phyloP scores from a whole-genome alignment of 1,139 yeast species.

The Kodamaea anthophila region DNA sequence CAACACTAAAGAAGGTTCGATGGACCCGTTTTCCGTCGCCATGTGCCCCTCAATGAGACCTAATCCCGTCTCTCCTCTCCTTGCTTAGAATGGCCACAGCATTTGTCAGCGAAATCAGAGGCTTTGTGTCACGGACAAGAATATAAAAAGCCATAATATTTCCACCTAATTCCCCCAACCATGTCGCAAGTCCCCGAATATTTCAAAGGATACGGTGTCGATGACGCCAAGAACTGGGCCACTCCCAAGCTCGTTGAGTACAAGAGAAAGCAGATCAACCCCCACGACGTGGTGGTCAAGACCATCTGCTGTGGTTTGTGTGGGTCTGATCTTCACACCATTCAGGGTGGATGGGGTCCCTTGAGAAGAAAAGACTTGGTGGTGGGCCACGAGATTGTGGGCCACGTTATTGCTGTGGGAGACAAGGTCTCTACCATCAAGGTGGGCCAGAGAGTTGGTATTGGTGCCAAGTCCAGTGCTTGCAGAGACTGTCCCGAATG shows the following conservation, averaged over 20 bases:
- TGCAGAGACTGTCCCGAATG: slow-evolving; percentile 49
- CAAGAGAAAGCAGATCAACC: slow-evolving; percentile 31
- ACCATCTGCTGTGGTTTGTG: slow-evolving; percentile 54
- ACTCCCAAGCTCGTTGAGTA: slow-evolving; percentile 37
- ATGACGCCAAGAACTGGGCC: slow-evolving; percentile 33
- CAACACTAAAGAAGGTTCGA: too few species aligned
- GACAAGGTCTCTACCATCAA: slow-evolving; percentile 38
- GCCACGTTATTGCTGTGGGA: slow-evolving; percentile 49
- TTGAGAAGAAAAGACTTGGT: slow-evolving; percentile 21
- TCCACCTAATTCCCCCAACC: too few species aligned
- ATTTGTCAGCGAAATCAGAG: too few species aligned
- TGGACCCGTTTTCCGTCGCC: too few species aligned
- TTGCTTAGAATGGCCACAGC: too few species aligned
- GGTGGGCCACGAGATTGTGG: slow-evolving; percentile 52
- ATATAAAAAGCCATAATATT: too few species aligned
- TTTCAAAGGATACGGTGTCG: slow-evolving; percentile 43
- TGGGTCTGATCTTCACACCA: slow-evolving; percentile 51
- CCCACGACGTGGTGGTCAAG: slow-evolving; percentile 41
- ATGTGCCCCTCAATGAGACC: too few species aligned
- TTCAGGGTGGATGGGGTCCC: slow-evolving; percentile 39
- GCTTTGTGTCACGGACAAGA: too few species aligned
- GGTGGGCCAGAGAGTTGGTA: slow-evolving; percentile 58
- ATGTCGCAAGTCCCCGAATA: slow-evolving; percentile 21
- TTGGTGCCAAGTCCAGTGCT: slow-evolving; percentile 49
- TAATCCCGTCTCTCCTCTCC: too few species aligned